These are phyloP conservation scores for Candida albicans DNA, from an alignment of 1,139 yeast genomes.

Conservation along the genomic window DNA sequence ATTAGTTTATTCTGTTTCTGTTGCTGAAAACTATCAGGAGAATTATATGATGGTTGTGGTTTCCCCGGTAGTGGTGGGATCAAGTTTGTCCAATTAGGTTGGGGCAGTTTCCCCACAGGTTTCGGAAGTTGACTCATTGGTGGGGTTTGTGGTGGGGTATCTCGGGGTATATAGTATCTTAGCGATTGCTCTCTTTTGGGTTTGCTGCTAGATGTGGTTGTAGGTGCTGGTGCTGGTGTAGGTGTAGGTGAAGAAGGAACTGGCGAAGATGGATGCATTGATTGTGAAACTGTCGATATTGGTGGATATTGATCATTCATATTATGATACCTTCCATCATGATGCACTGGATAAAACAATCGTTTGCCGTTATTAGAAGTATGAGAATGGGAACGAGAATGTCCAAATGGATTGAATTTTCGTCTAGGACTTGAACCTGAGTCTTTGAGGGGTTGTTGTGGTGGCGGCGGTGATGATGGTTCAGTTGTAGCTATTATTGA, in stretches of 20 bases:
- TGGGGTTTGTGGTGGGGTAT: conserved; percentile 3
- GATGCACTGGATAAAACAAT: conserved; percentile 13
- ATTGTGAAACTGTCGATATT: background rate
- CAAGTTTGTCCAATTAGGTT: conserved; percentile 20
- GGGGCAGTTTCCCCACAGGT: conserved; percentile 1
- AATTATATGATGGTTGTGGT: conserved; percentile 7
- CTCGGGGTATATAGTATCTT: background rate
- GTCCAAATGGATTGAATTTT: conserved; percentile 4
- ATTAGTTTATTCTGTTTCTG: conserved; percentile 2
- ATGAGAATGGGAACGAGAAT: conserved; percentile 13
- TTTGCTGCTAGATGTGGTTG: background rate
- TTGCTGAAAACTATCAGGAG: conserved; percentile 5
- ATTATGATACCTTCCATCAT: conserved; percentile 9
- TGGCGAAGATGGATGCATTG: conserved; percentile 6
- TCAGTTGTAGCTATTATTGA: conserved; percentile 8
- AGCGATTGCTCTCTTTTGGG: conserved; percentile 4
- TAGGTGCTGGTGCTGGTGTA: background rate
- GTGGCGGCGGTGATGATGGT: background rate
- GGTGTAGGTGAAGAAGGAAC: conserved; percentile 2
- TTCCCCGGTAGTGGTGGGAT: conserved; percentile 22
- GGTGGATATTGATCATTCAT: background rate
- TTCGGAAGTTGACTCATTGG: conserved; percentile 1
- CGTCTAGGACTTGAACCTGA: conserved; percentile 1
- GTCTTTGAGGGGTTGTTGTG: background rate
- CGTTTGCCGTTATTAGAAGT: conserved; percentile 5